A percentile compares a stretch with the other conserved stretches of the same genome.
phyloP scores from a whole-genome alignment of 2,329 filamentous ascomycete species.

The Colletotrichum scovillei region DNA sequence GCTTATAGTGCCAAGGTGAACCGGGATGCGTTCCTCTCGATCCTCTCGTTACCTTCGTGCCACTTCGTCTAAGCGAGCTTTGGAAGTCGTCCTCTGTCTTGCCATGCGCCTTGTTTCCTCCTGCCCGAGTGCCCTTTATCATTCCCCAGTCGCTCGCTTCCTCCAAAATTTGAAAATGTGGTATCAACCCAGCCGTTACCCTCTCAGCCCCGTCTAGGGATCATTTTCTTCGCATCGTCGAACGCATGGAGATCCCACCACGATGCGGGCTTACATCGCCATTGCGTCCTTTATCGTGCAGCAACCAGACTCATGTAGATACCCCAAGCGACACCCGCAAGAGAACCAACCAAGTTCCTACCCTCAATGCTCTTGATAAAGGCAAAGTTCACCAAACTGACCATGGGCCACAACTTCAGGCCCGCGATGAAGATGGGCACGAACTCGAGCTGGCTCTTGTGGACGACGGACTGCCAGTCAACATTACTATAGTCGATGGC shows the following conservation, averaged over 20 bases:
- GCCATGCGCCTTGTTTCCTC: not conserved
- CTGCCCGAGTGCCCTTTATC: not conserved
- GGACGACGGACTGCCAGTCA: slow-evolving; percentile 56
- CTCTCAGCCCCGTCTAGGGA: not conserved
- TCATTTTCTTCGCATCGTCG: not conserved
- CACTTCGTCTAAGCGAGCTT: not conserved
- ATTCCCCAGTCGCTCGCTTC: not conserved
- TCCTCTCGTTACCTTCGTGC: not conserved
- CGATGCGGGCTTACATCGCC: not conserved
- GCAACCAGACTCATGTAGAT: slow-evolving; percentile 78
- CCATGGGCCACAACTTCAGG: slow-evolving; percentile 75
- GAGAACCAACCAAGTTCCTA: slow-evolving; percentile 76
- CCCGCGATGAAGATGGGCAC: slow-evolving; percentile 74
- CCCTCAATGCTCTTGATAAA: slow-evolving; percentile 76
- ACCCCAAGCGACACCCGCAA: slow-evolving; percentile 80
- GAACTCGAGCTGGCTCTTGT: slow-evolving; percentile 65
- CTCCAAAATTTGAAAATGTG: not conserved
- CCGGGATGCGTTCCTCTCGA: too few species aligned
- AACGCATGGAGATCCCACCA: not conserved
- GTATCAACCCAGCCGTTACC: not conserved
- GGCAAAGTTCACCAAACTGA: slow-evolving; percentile 77
- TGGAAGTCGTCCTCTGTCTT: not conserved
- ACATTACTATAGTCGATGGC: slow-evolving; percentile 59
- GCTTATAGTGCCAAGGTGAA: not conserved
- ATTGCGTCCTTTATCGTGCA: slow-evolving; percentile 38